Evolutionary conservation across 2,329 filamentous ascomycete species (phyloP).

Genomic region (Neospermospora avenae): DNA sequence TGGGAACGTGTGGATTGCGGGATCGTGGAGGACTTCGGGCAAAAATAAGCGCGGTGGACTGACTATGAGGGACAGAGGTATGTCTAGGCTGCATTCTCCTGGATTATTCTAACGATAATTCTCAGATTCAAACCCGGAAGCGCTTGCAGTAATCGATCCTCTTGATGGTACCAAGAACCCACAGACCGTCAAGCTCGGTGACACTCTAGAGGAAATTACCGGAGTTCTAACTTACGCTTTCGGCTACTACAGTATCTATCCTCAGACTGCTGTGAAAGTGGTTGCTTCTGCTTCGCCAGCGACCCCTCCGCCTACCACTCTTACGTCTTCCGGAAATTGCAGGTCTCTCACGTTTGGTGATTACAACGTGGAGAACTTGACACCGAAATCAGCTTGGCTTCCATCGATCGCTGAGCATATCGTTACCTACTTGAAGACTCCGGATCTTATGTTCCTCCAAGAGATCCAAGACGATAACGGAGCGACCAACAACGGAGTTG

Average conservation of each 20-base stretch:
- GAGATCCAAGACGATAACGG: slow-evolving; percentile 69
- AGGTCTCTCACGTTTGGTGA: slow-evolving; percentile 59
- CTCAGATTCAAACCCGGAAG: slow-evolving; percentile 65
- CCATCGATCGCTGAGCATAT: slow-evolving; percentile 62
- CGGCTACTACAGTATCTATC: slow-evolving; percentile 61
- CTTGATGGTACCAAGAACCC: slow-evolving; percentile 63
- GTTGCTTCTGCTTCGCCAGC: slow-evolving; percentile 36
- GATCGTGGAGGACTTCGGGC: slow-evolving; percentile 61
- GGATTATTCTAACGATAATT: background rate
- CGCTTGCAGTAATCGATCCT: slow-evolving; percentile 61
- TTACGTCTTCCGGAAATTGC: slow-evolving; percentile 55
- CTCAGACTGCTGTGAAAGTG: slow-evolving; percentile 3
- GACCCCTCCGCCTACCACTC: slow-evolving; percentile 48
- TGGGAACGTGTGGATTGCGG: slow-evolving; percentile 67
- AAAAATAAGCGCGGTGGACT: slow-evolving; percentile 61
- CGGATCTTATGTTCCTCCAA: slow-evolving; percentile 66
- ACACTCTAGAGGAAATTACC: slow-evolving; percentile 61
- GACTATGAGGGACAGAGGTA: slow-evolving; percentile 56
- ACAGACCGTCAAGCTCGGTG: slow-evolving; percentile 58
- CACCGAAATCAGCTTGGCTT: slow-evolving; percentile 53
- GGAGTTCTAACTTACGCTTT: slow-evolving; percentile 65
- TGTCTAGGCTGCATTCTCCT: slow-evolving; percentile 5
- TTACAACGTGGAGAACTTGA: slow-evolving; percentile 70
- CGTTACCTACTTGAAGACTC: slow-evolving; percentile 58
- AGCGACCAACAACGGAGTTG: slow-evolving; percentile 55